phyloP scores from a whole-genome alignment of 2,329 filamentous ascomycete species.

The Thielaviopsis populi region DNA sequence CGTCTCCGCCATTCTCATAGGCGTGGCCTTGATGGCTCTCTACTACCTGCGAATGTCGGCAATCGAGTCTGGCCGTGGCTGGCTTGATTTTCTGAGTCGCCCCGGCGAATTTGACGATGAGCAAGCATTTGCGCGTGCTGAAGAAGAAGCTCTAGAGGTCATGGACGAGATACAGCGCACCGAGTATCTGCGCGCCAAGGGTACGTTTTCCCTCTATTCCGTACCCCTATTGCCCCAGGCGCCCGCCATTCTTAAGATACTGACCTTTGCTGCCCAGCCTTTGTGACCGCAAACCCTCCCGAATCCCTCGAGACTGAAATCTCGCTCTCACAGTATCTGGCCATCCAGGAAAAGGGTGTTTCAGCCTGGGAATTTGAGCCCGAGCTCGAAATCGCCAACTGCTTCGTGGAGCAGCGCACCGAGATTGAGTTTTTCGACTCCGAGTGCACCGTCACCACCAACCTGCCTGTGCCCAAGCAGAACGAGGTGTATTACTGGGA shows the following conservation, averaged over 20 bases:
- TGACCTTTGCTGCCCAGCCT: slow-evolving; percentile 43
- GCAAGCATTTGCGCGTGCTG: slow-evolving; percentile 82
- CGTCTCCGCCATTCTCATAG: slow-evolving; percentile 65
- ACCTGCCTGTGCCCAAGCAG: slow-evolving; percentile 91
- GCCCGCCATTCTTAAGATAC: background rate
- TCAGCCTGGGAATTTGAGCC: slow-evolving; percentile 99
- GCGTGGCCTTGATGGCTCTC: slow-evolving; percentile 41
- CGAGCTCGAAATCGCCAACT: slow-evolving; percentile 97
- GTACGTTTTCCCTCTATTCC: slow-evolving; percentile 32
- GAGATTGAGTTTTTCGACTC: slow-evolving; percentile 99
- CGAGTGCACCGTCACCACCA: slow-evolving; percentile 93
- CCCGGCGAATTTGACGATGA: slow-evolving; percentile 97
- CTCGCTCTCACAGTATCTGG: slow-evolving; percentile 89
- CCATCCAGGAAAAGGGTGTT: slow-evolving; percentile 98
- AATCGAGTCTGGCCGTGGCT: slow-evolving; percentile 13
- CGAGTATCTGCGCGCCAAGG: slow-evolving; percentile 90
- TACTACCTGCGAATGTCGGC: slow-evolving; percentile 46
- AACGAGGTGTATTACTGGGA: slow-evolving; percentile 99
- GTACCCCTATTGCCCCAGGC: background rate
- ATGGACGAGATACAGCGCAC: slow-evolving; percentile 89
- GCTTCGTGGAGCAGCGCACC: slow-evolving; percentile 89
- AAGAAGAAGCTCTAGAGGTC: slow-evolving; percentile 81
- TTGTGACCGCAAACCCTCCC: slow-evolving; percentile 83
- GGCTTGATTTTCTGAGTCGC: slow-evolving; percentile 73
- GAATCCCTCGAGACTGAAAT: slow-evolving; percentile 95